These are phyloP conservation scores for Gymnopilus dilepis DNA, from an alignment of 768 basidiomycete genomes.

Conservation along the genomic window DNA sequence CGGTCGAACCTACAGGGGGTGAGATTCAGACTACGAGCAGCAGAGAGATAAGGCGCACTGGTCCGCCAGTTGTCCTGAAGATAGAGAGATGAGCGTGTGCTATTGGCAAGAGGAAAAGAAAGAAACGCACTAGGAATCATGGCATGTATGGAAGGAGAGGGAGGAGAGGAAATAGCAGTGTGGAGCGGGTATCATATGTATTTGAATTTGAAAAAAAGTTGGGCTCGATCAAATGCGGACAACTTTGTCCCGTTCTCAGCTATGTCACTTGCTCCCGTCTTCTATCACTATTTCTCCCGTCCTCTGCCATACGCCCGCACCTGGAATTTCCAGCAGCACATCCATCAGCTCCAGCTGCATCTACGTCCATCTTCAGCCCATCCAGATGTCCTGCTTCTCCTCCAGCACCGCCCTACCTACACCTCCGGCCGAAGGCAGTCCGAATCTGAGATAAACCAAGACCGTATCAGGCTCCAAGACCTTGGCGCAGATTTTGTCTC, in stretches of 20 bases:
- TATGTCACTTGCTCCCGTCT: constrained; percentile 57
- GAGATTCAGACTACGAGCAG: constrained; percentile 2
- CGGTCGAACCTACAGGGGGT: constrained; percentile 59
- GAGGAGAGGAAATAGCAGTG: not conserved
- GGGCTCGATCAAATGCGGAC: not conserved
- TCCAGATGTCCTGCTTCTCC: constrained; percentile 74
- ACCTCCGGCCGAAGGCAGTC: constrained; percentile 85
- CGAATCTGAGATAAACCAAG: constrained; percentile 52
- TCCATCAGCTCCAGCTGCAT: constrained; percentile 69
- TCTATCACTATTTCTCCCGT: constrained; percentile 77
- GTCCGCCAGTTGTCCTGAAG: constrained; percentile 6
- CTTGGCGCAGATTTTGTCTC: constrained; percentile 89
- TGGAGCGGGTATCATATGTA: constrained; percentile 5
- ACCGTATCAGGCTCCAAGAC: constrained; percentile 64
- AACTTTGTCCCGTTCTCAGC: not conserved
- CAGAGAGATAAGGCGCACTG: not conserved
- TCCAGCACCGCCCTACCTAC: constrained; percentile 94
- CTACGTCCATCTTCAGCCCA: constrained; percentile 47
- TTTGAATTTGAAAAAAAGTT: not conserved
- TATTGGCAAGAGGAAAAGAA: not conserved
- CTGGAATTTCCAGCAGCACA: constrained; percentile 70
- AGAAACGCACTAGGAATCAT: constrained; percentile 13
- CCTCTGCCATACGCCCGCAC: constrained; percentile 80
- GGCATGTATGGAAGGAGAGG: not conserved
- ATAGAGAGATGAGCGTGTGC: not conserved